Evolutionary conservation across 352 stramenopile genomes (phyloP).

Genomic region (Phytophthora constricta): DNA sequence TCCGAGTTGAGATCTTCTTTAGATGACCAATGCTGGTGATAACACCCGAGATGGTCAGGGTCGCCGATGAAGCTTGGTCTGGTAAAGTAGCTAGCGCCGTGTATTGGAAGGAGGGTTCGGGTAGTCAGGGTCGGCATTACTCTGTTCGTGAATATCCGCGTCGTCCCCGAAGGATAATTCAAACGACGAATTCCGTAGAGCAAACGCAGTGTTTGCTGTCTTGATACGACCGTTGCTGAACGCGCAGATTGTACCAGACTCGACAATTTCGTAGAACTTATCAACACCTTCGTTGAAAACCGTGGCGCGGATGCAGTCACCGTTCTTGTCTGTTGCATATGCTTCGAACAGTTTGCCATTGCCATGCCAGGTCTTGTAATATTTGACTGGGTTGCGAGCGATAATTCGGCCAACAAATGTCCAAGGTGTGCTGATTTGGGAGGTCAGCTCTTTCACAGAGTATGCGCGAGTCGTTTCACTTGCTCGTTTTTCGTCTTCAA

Average conservation of each 20-base stretch:
- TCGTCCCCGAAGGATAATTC: conserved; percentile 2
- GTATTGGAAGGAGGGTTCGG: background rate
- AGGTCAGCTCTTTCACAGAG: no score
- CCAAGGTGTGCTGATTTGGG: conserved; percentile 1
- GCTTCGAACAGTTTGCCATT: conserved; percentile 2
- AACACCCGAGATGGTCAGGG: background rate
- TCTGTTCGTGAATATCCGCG: background rate
- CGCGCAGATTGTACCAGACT: background rate
- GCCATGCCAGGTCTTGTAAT: background rate
- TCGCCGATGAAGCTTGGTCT: no score
- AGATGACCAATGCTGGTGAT: background rate
- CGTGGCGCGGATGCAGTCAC: background rate
- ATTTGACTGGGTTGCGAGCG: background rate
- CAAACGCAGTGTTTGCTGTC: conserved; percentile 6
- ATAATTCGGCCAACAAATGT: conserved; percentile 3
- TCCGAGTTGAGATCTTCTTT: background rate
- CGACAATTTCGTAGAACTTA: background rate
- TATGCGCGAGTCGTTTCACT: no score
- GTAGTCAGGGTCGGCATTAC: no score
- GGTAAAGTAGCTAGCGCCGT: background rate
- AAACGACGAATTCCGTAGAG: background rate
- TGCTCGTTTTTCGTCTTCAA: no score
- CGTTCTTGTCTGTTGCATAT: background rate
- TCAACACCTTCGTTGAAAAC: conserved; percentile 8
- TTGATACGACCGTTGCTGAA: conserved; percentile 1